Evolutionary conservation across 1,284 basidiomycete genomes (phyloP).

Genomic region (Rhodofomes roseus): DNA sequence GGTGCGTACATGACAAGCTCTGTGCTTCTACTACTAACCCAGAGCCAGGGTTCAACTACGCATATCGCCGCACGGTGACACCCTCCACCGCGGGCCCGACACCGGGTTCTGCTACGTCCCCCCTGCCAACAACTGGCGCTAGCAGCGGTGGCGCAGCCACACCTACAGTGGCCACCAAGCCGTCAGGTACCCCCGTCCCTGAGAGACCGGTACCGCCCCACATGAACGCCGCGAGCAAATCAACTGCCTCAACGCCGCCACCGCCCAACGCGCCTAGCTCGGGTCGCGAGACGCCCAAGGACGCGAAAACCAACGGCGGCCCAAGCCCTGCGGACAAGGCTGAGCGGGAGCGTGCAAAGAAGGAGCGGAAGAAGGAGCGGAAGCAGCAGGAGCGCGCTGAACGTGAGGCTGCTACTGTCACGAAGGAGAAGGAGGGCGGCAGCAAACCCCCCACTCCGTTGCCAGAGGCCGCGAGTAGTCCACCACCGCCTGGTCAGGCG

Average conservation of each 20-base stretch:
- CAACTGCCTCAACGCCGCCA: conserved; percentile 31
- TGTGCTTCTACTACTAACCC: neutral
- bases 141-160: conserved; percentile 27
- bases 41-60: conserved; percentile 87
- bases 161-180: conserved; percentile 34
- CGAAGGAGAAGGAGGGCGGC: conserved; percentile 28
- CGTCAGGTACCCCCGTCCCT: conserved; percentile 21
- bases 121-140: conserved; percentile 25
- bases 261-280: conserved; percentile 26
- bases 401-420: conserved; percentile 27
- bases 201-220: conserved; percentile 24
- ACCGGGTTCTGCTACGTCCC: conserved; percentile 35
- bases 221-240: conserved; percentile 19
- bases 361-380: conserved; percentile 56
- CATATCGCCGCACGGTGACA: conserved; percentile 76
- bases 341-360: conserved; percentile 51
- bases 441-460: conserved; percentile 22
- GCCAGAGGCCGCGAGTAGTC: conserved; percentile 16
- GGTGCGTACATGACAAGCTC: conserved; percentile 44
- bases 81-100: conserved; percentile 39
- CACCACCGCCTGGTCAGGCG: conserved; percentile 14
- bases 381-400: conserved; percentile 48
- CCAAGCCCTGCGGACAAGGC: conserved; percentile 32
- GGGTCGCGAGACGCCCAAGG: conserved; percentile 35
- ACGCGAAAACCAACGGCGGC: conserved; percentile 29